These are phyloP conservation scores for Blastobotrys indianensis DNA, from an alignment of 1,139 yeast species.

Conservation along the genomic window DNA sequence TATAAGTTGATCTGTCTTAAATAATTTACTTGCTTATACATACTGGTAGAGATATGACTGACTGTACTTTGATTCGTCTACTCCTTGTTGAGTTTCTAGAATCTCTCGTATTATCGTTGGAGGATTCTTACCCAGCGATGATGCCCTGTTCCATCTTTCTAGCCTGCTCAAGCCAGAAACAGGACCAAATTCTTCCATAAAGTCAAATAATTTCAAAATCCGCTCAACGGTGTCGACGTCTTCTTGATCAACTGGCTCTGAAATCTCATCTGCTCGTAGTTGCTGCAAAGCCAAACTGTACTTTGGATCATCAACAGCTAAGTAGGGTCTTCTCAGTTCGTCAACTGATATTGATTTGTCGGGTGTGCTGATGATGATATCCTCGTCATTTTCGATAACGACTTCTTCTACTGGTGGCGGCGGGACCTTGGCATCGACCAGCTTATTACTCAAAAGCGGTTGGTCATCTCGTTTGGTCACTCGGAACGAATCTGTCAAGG, in stretches of 20 bases:
- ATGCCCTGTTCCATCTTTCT: slow-evolving; percentile 83
- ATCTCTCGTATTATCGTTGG: slow-evolving; percentile 32
- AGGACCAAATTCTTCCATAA: slow-evolving; percentile 35
- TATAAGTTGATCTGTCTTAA: background rate
- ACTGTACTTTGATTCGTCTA: slow-evolving; percentile 17
- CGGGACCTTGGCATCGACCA: background rate
- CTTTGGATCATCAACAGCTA: background rate
- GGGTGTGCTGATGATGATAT: background rate
- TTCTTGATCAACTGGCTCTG: slow-evolving; percentile 28
- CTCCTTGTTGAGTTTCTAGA: slow-evolving; percentile 22
- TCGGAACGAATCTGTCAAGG: slow-evolving; percentile 1
- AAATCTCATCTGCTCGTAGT: background rate
- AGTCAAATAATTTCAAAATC: slow-evolving; percentile 34
- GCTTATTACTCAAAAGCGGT: background rate
- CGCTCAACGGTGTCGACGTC: slow-evolving; percentile 27
- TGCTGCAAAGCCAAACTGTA: background rate
- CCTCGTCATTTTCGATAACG: background rate
- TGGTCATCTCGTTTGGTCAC: background rate
- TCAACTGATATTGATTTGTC: background rate
- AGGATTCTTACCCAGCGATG: slow-evolving; percentile 57
- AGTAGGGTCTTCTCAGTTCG: background rate
- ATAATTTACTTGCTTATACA: slow-evolving; percentile 11
- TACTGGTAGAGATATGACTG: slow-evolving; percentile 21
- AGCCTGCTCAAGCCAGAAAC: slow-evolving; percentile 35
- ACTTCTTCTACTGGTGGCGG: background rate